Conservation (phyloP, 2,329 filamentous ascomycete genomes). For the Trichophyton rubrum region DNA sequence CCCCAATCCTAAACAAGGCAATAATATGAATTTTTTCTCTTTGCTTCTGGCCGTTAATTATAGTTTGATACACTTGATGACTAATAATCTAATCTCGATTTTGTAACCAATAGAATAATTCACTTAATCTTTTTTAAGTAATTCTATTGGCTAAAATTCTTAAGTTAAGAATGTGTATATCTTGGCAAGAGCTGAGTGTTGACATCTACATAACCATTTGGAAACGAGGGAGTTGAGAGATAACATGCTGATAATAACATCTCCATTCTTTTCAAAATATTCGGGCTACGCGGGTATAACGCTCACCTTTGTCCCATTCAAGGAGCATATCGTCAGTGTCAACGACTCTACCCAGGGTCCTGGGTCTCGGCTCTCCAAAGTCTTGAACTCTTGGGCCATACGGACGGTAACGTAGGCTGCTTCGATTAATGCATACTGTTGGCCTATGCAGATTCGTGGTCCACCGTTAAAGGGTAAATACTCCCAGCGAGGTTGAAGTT, state of each 20-base stretch:
- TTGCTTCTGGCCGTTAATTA: too few relatives aligned
- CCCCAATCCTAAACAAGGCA: neutral
- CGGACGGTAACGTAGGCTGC: constrained; percentile 39
- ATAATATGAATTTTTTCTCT: neutral
- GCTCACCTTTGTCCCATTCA: neutral
- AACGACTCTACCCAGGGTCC: constrained; percentile 44
- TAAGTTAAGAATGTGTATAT: too few relatives aligned
- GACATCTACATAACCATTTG: too few relatives aligned
- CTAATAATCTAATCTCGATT: too few relatives aligned
- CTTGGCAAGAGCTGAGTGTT: too few relatives aligned
- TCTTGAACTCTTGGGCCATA: constrained; percentile 31
- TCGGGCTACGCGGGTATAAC: neutral
- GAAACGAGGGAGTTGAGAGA: too few relatives aligned
- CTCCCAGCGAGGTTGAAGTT: constrained; percentile 38
- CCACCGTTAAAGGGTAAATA: constrained; percentile 44
- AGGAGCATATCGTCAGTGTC: neutral
- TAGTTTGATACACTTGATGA: too few relatives aligned
- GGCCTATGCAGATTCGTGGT: constrained; percentile 43
- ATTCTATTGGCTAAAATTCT: too few relatives aligned
- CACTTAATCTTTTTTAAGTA: too few relatives aligned
- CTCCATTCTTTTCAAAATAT: neutral
- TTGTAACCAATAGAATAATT: too few relatives aligned
- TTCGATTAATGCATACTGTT: constrained; percentile 47
- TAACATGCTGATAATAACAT: too few relatives aligned
- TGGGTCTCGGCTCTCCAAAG: constrained; percentile 28